phyloP scores from a whole-genome alignment of 768 basidiomycete species.

The Tephrocybe sp. region DNA sequence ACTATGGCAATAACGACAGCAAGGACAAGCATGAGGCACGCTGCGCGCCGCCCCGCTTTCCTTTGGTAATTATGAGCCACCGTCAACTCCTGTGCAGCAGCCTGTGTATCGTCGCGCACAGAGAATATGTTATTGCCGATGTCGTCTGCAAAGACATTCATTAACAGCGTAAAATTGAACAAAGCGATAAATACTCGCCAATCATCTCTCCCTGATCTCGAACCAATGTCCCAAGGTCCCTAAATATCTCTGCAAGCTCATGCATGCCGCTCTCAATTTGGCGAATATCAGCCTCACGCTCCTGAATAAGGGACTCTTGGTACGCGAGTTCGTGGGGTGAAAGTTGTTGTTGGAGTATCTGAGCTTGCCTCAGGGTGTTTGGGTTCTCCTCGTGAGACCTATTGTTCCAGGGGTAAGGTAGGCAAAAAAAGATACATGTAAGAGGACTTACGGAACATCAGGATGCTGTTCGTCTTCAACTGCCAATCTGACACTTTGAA shows the following conservation, averaged over 20 bases:
- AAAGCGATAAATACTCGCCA: constrained; percentile 49
- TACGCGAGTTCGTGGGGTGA: constrained; percentile 92
- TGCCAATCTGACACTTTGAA: constrained; percentile 80
- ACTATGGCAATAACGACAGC: constrained; percentile 86
- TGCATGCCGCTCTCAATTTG: constrained; percentile 98
- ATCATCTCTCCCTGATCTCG: constrained; percentile 94
- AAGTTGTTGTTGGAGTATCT: constrained; percentile 67
- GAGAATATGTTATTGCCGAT: constrained; percentile 93
- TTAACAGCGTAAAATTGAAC: neutral
- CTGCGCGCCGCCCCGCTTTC: constrained; percentile 86
- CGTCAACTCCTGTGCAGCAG: constrained; percentile 82
- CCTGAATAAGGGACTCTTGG: constrained; percentile 92
- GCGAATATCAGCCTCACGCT: constrained; percentile 91
- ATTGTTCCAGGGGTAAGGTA: constrained; percentile 11
- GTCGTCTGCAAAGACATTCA: constrained; percentile 69
- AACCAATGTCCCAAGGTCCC: constrained; percentile 92
- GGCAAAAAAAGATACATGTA: neutral
- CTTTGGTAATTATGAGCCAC: constrained; percentile 93
- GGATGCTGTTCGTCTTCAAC: constrained; percentile 67
- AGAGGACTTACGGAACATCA: constrained; percentile 24
- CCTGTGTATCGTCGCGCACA: constrained; percentile 76
- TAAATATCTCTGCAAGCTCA: constrained; percentile 94
- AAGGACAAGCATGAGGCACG: constrained; percentile 87
- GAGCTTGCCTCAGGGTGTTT: constrained; percentile 65
- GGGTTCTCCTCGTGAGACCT: constrained; percentile 36